These are phyloP conservation scores for Sarocladium strictum DNA, from an alignment of 2,329 filamentous ascomycete genomes.

Conservation along the genomic window DNA sequence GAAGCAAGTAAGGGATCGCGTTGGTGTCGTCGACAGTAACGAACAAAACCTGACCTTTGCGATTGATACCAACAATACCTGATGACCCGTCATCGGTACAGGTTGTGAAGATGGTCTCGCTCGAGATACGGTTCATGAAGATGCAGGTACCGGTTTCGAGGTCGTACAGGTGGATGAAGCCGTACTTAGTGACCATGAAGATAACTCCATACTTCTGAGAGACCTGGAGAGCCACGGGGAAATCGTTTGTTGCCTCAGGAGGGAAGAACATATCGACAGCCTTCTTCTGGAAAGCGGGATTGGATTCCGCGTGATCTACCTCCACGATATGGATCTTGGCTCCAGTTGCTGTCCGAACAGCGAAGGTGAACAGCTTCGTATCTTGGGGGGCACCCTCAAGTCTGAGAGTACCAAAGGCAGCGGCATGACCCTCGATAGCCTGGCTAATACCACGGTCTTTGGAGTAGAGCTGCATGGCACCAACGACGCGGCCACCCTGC, in stretches of 20 bases:
- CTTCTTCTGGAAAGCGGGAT: conserved; percentile 89
- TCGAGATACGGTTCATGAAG: conserved; percentile 99
- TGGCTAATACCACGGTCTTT: conserved; percentile 95
- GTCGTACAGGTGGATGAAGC: conserved; percentile 98
- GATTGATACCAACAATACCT: conserved; percentile 91
- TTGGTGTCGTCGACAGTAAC: conserved; percentile 90
- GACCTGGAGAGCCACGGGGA: conserved; percentile 96
- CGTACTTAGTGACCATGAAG: conserved; percentile 97
- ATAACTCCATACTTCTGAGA: conserved; percentile 95
- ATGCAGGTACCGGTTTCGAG: conserved; percentile 92
- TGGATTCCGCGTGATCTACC: conserved; percentile 86
- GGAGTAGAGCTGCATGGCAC: conserved; percentile 95
- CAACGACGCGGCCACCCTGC: conserved; percentile 87
- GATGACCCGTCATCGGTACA: conserved; percentile 75
- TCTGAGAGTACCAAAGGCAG: conserved; percentile 83
- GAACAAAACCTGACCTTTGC: conserved; percentile 92
- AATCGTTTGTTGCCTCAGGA: conserved; percentile 89
- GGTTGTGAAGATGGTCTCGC: conserved; percentile 97
- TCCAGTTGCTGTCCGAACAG: conserved; percentile 80
- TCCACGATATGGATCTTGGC: conserved; percentile 97
- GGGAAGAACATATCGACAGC: conserved; percentile 98
- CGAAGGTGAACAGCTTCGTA: conserved; percentile 95
- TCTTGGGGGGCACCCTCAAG: conserved; percentile 85
- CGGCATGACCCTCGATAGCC: conserved; percentile 94
- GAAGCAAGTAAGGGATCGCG: conserved; percentile 88